phyloP scores from a whole-genome alignment of 192 early-diverging fungal species.

The Gryganskiella cystojenkinii region DNA sequence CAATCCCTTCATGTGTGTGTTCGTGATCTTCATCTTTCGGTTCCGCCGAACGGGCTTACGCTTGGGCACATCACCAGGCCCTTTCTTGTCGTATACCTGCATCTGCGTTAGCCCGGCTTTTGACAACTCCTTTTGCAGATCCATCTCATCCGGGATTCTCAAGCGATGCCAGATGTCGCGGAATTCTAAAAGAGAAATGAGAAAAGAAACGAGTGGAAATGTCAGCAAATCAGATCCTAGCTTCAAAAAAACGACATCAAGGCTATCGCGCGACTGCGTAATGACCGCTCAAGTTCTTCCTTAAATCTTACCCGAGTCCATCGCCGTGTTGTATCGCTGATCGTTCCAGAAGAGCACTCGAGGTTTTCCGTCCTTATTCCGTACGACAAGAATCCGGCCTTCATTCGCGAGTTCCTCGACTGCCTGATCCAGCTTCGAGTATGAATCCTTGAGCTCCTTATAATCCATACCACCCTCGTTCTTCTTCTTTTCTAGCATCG shows the following conservation, averaged over 20 bases:
- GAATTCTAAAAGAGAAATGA: conserved; percentile 62
- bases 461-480: conserved; percentile 76
- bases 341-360: conserved; percentile 78
- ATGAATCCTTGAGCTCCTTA: conserved; percentile 81
- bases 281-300: too few relatives aligned
- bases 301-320: conserved; percentile 68
- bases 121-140: conserved; percentile 76
- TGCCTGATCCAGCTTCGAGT: conserved; percentile 64
- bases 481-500: conserved; percentile 68
- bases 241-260: neutral
- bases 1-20: conserved; percentile 79
- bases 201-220: neutral
- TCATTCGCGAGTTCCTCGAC: conserved; percentile 66
- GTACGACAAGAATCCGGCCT: conserved; percentile 69
- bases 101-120: conserved; percentile 79
- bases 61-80: conserved; percentile 59
- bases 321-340: conserved; percentile 58
- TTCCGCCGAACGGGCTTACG: conserved; percentile 68
- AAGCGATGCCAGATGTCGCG: conserved; percentile 79
- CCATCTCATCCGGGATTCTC: conserved; percentile 75
- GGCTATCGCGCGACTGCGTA: too few relatives aligned
- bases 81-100: conserved; percentile 73
- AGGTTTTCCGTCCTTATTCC: conserved; percentile 72
- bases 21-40: conserved; percentile 81
- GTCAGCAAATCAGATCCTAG: neutral